Base-by-base conservation (phyloP, 371 early-diverging fungal species). In the Zopfochytrium polystomum region DNA sequence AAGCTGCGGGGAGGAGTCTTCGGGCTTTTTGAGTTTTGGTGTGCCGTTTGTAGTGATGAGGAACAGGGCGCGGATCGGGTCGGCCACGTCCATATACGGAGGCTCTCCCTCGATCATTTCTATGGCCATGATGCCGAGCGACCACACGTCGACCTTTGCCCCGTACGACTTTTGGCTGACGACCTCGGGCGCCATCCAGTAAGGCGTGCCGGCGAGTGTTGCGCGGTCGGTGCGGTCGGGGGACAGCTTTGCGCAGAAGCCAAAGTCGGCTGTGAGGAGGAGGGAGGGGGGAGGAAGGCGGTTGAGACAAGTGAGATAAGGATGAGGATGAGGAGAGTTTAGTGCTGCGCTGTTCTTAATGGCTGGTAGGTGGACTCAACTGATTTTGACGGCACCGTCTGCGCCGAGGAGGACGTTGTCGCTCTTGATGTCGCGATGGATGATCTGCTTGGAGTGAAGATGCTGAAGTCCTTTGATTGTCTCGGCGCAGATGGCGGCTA, bases 51-150 rank as follows among this genome's bases (percentile, higher is more conserved):
- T 96, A 9, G 96, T 94, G 72, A 95, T 95, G 58, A 96, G 73
- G 70, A 95, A 96, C 33, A 96, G 79, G 0, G 97, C 97, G 79
- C 91, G 91, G 52, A 96, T 76, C 15, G 20, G 94, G 91, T 63
- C 92, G n/a, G n/a, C 91, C 73, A 93, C 96, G 55, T 95, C 91
- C 68, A 95, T 74, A 71, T 96, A 98, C 34, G 99, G 99, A 27
- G 96, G 96, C 75, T 94, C 95, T 52, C 92, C 91, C 72, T 96
- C 95, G 65, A 96, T 85, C 93, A 98, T 6, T 96, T n/a, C n/a
- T n/a, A n/a, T n/a, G n/a, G n/a, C n/a, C n/a, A n/a, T n/a, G n/a
- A n/a, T n/a, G n/a, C n/a, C 99, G 7, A 97, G 75, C 7, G 92
- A 90, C 99, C 99, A 99, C 30, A 96, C 86, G 70, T 99, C 99